Base-by-base conservation (phyloP, 345 rosid species). In the Dipteronia sinensis region DNA sequence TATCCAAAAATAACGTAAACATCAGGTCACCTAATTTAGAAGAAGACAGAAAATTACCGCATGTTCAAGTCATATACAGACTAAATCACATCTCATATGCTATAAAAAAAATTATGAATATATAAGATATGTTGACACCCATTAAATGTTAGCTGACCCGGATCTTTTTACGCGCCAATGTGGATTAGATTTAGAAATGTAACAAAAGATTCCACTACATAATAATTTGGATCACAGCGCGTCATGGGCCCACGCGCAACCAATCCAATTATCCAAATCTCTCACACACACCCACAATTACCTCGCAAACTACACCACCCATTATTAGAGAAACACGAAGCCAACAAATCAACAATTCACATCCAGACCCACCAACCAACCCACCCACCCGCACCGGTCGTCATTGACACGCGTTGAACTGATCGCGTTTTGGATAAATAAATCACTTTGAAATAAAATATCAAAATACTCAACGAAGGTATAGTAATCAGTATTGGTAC, bases 401-500 rank as follows among this genome's bases (percentile, higher is more conserved):
- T 65, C 29, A n/a, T 3, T 1, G n/a, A 6, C 49, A 65, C 71
- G 71, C 78, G 65, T 71, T 16, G 38, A 3, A 22, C 10, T 13
- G 6, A 12, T 10, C 46, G 53, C 65, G 63, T 65, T 59, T 59
- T 17, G n/a, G 58, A 53, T 16, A 10, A 59, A 59, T 34, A 34
- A 34, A 34, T 17, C 20, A 4, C 11, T 42, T 10, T 5, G 65
- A 31, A 11, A 40, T 8, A 15, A 6, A 40, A 25, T 42, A 42
- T 42, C 10, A 25, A 62, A 62, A 62, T 2, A 25, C 66, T 63
- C 38, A 20, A 8, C 55, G 7, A 64, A 17, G 3, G 4, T 29
- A 6, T 29, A 29, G 42, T 12, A 15, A 6, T 10, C 0, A 19
- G 46, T 2, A n/a, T 56, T 13, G 10, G 76, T 85, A 91, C 95